phyloP scores from a whole-genome alignment of 805 yeast genomes.

The Candida parachauliodes region DNA sequence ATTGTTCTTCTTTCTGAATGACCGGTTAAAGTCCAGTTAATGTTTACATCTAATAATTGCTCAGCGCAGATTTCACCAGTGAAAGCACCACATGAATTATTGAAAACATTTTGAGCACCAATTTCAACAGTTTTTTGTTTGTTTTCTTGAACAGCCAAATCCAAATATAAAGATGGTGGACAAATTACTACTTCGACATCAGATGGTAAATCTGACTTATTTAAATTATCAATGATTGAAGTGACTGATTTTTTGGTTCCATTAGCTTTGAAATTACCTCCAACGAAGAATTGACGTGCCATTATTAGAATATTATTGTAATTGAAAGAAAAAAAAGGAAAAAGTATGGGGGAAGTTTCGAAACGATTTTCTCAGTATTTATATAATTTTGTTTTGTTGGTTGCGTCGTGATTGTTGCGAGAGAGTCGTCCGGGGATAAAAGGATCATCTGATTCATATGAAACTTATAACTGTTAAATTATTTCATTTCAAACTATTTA shows the following conservation, averaged over 20 bases:
- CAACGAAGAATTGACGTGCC: constrained; percentile 95
- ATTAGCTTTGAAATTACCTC: constrained; percentile 99
- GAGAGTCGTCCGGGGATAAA: constrained; percentile 5
- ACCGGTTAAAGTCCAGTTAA: constrained; percentile 92
- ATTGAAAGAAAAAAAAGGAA: too few relatives aligned
- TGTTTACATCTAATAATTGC: constrained; percentile 87
- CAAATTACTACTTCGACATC: constrained; percentile 91
- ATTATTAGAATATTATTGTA: constrained; percentile 17
- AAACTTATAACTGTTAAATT: neutral
- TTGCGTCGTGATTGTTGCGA: neutral
- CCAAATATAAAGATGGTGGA: constrained; percentile 93
- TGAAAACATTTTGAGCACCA: constrained; percentile 88
- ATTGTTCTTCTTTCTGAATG: constrained; percentile 98
- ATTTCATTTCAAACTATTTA: too few relatives aligned
- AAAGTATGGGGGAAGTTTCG: neutral
- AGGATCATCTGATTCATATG: constrained; percentile 6
- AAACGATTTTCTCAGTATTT: too few relatives aligned
- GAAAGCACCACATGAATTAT: constrained; percentile 91
- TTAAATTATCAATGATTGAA: constrained; percentile 78
- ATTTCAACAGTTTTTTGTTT: constrained; percentile 71
- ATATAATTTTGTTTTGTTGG: neutral
- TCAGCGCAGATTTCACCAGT: constrained; percentile 95
- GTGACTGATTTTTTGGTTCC: constrained; percentile 86
- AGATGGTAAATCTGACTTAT: constrained; percentile 68
- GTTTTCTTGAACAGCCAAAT: constrained; percentile 65